Base-by-base conservation (phyloP, 306 rosid species). In the Malus fusca region DNA sequence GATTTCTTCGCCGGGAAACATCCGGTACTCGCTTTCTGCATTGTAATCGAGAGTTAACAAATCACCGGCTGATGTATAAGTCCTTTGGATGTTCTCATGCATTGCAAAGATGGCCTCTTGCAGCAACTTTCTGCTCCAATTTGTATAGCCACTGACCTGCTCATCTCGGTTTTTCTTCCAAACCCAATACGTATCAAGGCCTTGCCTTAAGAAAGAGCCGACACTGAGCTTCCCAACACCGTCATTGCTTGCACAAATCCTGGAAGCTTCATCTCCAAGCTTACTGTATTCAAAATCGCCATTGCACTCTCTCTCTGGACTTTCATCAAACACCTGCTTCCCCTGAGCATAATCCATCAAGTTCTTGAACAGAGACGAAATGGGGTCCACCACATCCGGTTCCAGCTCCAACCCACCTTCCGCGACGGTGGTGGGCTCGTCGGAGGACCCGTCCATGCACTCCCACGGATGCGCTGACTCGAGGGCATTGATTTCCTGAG, bases 1-100 rank as follows among this genome's bases (percentile, higher is more conserved):
- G 82, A 89, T 90, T 80, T 94, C 98, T 25, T 94, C 91, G 59
- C 92, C 99, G 1, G 97, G 91, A 64, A 91, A 95, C 99, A 95
- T 87, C 33, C 46, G 80, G 77, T 92, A 95, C 78, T 95, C 99
- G 26, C 97, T 90, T 30, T 95, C 99, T 4, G 99, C 90, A 8
- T 51, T 68, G 42, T 85, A 92, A 82, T 95, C 99, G 44, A 95
- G 78, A 68, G 81, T 83, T 15, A 75, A 69, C 42, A 95, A 84
- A 59, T 95, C 97, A 35, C 86, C 93, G 11, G 99, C 97, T 2
- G 99, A 88, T 6, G 99, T 95, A 82, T 92, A 90, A 40, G 97
- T 89, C 88, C 99, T 88, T 79, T 88, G 93, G 19, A 58, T 89
- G 69, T 81, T 90, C 87, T 90, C 97, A 73, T 87, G 85, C 93